Base-by-base conservation (phyloP, 2,329 filamentous ascomycete genomes). In the Aspergillus intermedius region DNA sequence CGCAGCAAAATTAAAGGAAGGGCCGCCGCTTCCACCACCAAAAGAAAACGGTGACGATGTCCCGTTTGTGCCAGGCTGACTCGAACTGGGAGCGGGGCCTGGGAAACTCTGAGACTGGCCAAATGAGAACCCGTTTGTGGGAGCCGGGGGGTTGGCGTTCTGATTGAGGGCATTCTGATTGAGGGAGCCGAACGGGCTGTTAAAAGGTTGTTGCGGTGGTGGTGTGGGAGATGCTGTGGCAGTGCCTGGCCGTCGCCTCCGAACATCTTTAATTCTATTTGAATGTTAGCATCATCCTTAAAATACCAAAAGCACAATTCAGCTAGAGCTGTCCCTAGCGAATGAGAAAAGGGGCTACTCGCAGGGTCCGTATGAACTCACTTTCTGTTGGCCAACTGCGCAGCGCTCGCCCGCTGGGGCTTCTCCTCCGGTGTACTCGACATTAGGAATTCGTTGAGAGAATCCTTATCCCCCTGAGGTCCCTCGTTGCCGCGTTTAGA, bases 311-410 rank as follows among this genome's bases (percentile, higher is more conserved):
- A 30, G 4, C 25, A 30, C 4, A 12, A 30, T 30, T 2, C 25
- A 30, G 25, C 25, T 30, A 30, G 10, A 30, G 25, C 25, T 12
- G 4, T 12, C 25, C 25, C 25, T 30, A 30, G 7, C 10, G 9
- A 30, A 30, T 30, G 25, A 10, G 10, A 5, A 30, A 30, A 30
- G 25, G 34, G 34, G 5, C 15, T 35, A n/a, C 34, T 35, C 15
- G 34, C 7, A 17, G 10, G 10, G 51, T 47, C 52, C 56, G 45
- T 48, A 54, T 53, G 53, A 42, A 79, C 77, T 73, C 69, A 80
- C 77, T 74, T 79, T 67, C 77, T 73, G 51, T 63, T 67, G 28
- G 77, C 77, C 64, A 79, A 45, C 64, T 80, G 77, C 35, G 77
- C 76, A 35, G 77, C 77, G 23, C 76, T 79, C 30, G 77, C 77